Conservation (phyloP, 176 grass and related monocot species). For the Calamus simplicifolius region DNA sequence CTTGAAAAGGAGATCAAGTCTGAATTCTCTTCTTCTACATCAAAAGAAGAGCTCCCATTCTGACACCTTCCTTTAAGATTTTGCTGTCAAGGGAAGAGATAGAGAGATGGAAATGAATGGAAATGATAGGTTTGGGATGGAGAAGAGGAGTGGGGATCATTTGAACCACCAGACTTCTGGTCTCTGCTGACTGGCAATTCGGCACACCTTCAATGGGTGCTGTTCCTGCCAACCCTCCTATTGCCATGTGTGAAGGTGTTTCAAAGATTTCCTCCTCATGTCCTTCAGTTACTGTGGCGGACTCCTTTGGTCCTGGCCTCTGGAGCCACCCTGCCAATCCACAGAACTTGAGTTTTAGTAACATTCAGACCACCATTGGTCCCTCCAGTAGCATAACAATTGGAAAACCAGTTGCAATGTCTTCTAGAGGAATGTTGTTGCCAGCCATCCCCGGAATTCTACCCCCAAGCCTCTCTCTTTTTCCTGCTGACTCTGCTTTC, state of each 20-base stretch:
- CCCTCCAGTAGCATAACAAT: not conserved
- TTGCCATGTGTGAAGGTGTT: not conserved
- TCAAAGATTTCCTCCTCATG: not conserved
- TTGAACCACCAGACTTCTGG: not conserved
- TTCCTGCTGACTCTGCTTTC: conserved; percentile 8
- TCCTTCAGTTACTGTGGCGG: conserved; percentile 1
- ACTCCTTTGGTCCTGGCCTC: not conserved
- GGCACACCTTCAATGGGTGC: conserved; percentile 1
- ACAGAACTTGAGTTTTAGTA: not conserved
- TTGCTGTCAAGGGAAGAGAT: not conserved
- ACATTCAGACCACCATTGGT: not conserved
- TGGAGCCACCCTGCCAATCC: conserved; percentile 4
- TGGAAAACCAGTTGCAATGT: conserved; percentile 5
- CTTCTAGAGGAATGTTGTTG: conserved; percentile 2
- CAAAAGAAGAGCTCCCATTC: not conserved
- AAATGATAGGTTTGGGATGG: conserved; percentile 1
- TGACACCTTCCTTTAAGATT: not conserved
- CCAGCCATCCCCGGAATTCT: not conserved
- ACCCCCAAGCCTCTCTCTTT: conserved; percentile 1
- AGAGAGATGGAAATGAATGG: conserved; percentile 2
- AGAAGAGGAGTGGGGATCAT: conserved; percentile 2
- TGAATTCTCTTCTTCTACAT: not conserved
- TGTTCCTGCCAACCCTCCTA: not conserved
- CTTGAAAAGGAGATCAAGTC: too few relatives aligned
- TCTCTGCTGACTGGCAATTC: conserved; percentile 13